These are phyloP conservation scores for Xerocomus tenax DNA, from an alignment of 1,284 basidiomycete species.

Conservation along the genomic window DNA sequence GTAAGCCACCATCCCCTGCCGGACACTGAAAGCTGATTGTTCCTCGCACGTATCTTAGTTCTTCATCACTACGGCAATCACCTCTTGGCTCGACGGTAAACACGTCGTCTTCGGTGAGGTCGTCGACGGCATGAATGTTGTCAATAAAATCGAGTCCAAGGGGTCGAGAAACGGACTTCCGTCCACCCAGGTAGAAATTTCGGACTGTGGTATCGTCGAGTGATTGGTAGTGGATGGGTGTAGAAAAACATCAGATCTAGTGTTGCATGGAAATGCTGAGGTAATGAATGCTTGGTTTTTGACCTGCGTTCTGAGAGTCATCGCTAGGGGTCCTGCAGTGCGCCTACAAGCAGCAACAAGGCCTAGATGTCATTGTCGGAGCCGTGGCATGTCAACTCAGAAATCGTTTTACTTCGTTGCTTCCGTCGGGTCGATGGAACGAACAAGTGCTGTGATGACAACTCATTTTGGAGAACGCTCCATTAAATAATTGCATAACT, in stretches of 20 bases:
- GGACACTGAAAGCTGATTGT: neutral
- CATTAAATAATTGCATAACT: too few species aligned
- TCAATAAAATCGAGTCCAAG: slow-evolving; percentile 62
- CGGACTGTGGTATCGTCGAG: slow-evolving; percentile 49
- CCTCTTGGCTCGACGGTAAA: slow-evolving; percentile 70
- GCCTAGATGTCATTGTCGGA: too few species aligned
- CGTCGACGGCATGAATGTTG: slow-evolving; percentile 69
- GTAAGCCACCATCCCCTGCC: slow-evolving; percentile 27
- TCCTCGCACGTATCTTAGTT: slow-evolving; percentile 40
- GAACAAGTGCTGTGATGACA: too few species aligned
- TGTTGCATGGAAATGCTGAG: neutral
- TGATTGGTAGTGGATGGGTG: slow-evolving; percentile 3
- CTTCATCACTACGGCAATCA: slow-evolving; percentile 81
- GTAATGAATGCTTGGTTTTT: slow-evolving; percentile 7
- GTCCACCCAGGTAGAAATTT: slow-evolving; percentile 50
- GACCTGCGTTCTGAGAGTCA: neutral
- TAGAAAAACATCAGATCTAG: neutral
- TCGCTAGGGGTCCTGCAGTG: too few species aligned
- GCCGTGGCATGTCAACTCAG: too few species aligned
- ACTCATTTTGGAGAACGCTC: too few species aligned
- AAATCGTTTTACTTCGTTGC: too few species aligned
- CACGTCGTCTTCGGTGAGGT: slow-evolving; percentile 84
- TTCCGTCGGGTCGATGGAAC: too few species aligned
- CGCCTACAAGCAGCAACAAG: too few species aligned
- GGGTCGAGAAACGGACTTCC: slow-evolving; percentile 54